Evolutionary conservation across 2,329 filamentous ascomycete species (phyloP).

Genomic region (Stenocarpella maydis): DNA sequence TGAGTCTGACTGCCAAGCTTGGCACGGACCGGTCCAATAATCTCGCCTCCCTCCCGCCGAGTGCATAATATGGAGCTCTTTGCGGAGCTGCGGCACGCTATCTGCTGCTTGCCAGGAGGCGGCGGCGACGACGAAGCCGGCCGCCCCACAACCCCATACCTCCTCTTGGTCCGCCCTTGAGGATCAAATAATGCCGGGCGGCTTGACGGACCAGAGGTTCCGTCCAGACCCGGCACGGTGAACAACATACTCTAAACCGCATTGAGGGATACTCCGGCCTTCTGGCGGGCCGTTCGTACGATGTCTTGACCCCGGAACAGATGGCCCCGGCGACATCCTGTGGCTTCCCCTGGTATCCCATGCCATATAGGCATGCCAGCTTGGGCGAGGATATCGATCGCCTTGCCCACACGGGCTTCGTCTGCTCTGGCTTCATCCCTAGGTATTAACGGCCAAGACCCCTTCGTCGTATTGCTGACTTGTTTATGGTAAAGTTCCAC

Average conservation of each 20-base stretch:
- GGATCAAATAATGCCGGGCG: slow-evolving; percentile 5
- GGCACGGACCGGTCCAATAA: slow-evolving; percentile 27
- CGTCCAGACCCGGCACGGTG: slow-evolving; percentile 1
- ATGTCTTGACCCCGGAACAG: neutral
- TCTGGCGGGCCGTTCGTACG: neutral
- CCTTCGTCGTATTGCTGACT: neutral
- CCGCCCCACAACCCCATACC: slow-evolving; percentile 16
- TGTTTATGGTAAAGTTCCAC: neutral
- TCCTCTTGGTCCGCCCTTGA: neutral
- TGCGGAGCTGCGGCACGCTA: slow-evolving; percentile 24
- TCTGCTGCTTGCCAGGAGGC: slow-evolving; percentile 19
- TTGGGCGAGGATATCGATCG: neutral
- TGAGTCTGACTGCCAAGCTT: slow-evolving; percentile 21
- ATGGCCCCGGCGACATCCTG: neutral
- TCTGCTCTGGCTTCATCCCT: neutral
- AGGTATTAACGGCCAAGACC: neutral
- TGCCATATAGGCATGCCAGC: neutral
- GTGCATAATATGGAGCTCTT: slow-evolving; percentile 14
- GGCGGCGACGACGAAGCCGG: slow-evolving; percentile 9
- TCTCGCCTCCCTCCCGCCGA: slow-evolving; percentile 4
- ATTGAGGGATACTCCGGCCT: neutral
- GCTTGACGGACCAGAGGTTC: slow-evolving; percentile 20
- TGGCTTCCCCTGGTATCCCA: neutral
- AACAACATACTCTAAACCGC: neutral
- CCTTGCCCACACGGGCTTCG: slow-evolving; percentile 6